Percentiles rank a stretch among this genome's conserved stretches.
phyloP scores from a whole-genome alignment of 768 basidiomycete genomes.

The Trametes gibbosa region DNA sequence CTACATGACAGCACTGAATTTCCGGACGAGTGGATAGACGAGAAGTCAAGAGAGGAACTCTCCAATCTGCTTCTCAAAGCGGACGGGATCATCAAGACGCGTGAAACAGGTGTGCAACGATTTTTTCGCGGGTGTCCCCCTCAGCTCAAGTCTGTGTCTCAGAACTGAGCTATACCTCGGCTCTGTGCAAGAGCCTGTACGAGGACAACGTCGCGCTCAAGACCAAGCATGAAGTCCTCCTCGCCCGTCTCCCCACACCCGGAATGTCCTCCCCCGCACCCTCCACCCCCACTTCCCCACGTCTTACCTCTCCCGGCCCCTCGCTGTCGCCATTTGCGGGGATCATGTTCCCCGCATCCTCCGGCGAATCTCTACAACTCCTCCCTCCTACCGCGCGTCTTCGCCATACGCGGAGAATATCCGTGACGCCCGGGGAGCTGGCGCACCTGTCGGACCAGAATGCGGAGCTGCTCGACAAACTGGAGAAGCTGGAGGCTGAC shows the following conservation, averaged over 20 bases:
- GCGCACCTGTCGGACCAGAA: conserved; percentile 79
- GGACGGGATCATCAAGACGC: conserved; percentile 69
- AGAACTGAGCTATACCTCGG: conserved; percentile 70
- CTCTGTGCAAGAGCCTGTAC: conserved; percentile 66
- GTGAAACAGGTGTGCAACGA: conserved; percentile 65
- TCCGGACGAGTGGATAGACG: conserved; percentile 51
- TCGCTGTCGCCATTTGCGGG: conserved; percentile 5
- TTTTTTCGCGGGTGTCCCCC: not conserved
- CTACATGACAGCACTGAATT: conserved; percentile 18
- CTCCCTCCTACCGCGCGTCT: conserved; percentile 10
- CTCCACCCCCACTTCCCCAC: conserved; percentile 24
- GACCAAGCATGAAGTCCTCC: conserved; percentile 67
- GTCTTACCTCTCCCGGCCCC: conserved; percentile 6
- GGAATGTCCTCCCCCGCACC: conserved; percentile 23
- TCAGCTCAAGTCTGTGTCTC: not conserved
- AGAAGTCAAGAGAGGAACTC: conserved; percentile 72
- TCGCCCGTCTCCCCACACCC: conserved; percentile 52
- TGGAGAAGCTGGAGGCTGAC: conserved; percentile 74
- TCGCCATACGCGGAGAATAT: conserved; percentile 42
- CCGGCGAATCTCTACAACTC: conserved; percentile 1
- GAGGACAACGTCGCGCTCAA: conserved; percentile 68
- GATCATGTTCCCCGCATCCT: conserved; percentile 9
- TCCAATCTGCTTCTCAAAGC: conserved; percentile 68
- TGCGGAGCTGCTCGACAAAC: conserved; percentile 69
- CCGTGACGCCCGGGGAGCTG: conserved; percentile 67